phyloP scores from a whole-genome alignment of 176 grass and related monocot genomes.

The Chrysopogon serrulatus region DNA sequence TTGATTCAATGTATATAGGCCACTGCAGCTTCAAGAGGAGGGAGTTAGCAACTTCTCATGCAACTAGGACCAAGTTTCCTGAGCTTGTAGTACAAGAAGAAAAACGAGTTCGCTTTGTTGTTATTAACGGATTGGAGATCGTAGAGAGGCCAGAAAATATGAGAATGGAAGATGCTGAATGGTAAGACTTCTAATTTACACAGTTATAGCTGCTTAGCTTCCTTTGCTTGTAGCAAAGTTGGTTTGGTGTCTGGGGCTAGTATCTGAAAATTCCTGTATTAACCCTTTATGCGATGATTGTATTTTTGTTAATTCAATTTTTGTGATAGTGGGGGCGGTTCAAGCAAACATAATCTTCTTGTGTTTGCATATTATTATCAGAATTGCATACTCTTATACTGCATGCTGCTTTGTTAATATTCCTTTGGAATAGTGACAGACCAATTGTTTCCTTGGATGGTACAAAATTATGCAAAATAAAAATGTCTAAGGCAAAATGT shows the following conservation, averaged over 20 bases:
- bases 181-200: constrained; percentile 42
- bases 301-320: constrained; percentile 13
- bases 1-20: constrained; percentile 44
- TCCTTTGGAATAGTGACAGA: background rate
- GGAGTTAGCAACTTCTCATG: constrained; percentile 81
- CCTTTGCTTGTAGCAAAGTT: background rate
- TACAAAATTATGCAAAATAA: background rate
- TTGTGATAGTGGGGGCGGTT: background rate
- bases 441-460: constrained; percentile 3
- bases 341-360: background rate
- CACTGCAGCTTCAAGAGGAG: constrained; percentile 86
- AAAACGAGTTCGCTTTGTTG: constrained; percentile 91
- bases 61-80: constrained; percentile 73
- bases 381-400: constrained; percentile 4
- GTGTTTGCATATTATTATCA: background rate
- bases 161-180: constrained; percentile 56
- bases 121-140: constrained; percentile 73
- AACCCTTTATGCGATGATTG: background rate
- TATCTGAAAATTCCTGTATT: background rate
- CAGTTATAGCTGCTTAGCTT: background rate
- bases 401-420: background rate
- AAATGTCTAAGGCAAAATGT: background rate
- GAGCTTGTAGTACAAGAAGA: constrained; percentile 92
- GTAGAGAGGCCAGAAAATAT: constrained; percentile 76
- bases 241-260: background rate